A percentile compares a stretch with the other conserved stretches of the same genome.
Conservation (phyloP, 805 yeast genomes). For the Kluyveromyces aestuarii region DNA sequence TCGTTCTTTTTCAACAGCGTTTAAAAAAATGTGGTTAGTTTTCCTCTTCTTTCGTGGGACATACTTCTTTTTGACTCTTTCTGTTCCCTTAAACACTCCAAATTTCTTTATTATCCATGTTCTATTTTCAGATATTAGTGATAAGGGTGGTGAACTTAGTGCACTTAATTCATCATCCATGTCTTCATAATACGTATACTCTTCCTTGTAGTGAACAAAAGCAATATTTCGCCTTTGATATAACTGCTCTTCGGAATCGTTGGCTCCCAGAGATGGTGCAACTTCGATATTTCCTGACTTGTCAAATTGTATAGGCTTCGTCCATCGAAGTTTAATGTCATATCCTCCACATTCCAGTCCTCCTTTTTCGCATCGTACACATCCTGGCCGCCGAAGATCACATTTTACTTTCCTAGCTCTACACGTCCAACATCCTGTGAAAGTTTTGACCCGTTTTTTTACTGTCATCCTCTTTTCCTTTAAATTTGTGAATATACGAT, state of each 20-base stretch:
- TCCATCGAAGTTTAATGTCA: slow-evolving; percentile 73
- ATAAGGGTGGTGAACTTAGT: slow-evolving; percentile 39
- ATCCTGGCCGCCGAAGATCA: slow-evolving; percentile 61
- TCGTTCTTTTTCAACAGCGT: neutral
- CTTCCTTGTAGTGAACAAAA: slow-evolving; percentile 62
- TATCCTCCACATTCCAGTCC: slow-evolving; percentile 74
- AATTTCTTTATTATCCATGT: slow-evolving; percentile 67
- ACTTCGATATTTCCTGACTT: slow-evolving; percentile 30
- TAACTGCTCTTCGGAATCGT: slow-evolving; percentile 35
- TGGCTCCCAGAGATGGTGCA: slow-evolving; percentile 5
- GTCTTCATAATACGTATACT: slow-evolving; percentile 68
- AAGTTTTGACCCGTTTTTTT: slow-evolving; percentile 50
- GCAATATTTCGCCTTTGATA: slow-evolving; percentile 65
- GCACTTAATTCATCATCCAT: slow-evolving; percentile 58
- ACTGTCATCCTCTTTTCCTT: neutral
- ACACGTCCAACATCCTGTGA: slow-evolving; percentile 86
- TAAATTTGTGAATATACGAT: neutral
- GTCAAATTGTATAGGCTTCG: slow-evolving; percentile 43
- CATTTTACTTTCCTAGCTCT: slow-evolving; percentile 74
- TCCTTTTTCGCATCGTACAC: slow-evolving; percentile 61
- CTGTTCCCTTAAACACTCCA: slow-evolving; percentile 60
- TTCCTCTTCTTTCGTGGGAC: slow-evolving; percentile 11
- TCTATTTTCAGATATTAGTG: slow-evolving; percentile 31
- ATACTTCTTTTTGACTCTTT: slow-evolving; percentile 16
- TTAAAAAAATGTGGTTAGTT: neutral